Conservation (phyloP, 2,329 filamentous ascomycete genomes). For the Phymatotrichopsis omnivora region DNA sequence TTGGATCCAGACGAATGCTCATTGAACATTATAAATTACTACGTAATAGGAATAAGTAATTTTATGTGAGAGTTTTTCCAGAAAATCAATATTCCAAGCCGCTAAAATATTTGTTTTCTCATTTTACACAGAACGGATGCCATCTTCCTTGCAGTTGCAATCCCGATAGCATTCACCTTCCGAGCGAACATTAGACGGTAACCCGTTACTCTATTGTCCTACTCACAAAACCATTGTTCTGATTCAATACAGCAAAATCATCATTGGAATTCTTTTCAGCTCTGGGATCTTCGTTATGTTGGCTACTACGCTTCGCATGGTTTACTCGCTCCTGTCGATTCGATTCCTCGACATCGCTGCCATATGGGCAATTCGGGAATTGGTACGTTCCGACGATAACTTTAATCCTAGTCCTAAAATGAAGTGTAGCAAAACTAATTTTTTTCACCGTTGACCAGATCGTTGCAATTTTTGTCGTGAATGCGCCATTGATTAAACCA, state of each 20-base stretch:
- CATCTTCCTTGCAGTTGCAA: slow-evolving; percentile 9
- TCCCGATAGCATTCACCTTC: no score
- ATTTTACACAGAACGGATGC: no score
- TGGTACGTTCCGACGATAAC: no score
- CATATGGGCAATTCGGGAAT: no score
- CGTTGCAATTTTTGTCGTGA: slow-evolving; percentile 37
- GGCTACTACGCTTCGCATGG: slow-evolving; percentile 32
- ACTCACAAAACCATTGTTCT: background rate
- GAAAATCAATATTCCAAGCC: no score
- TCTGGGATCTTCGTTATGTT: slow-evolving; percentile 48
- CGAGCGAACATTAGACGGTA: no score
- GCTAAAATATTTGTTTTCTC: no score
- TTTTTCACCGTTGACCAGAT: no score
- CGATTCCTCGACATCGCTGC: background rate
- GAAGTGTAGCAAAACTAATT: no score
- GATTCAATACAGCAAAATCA: slow-evolving; percentile 37
- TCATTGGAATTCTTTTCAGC: slow-evolving; percentile 46
- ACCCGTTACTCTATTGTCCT: background rate
- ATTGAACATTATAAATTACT: no score
- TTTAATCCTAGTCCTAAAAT: no score
- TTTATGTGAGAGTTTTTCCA: background rate
- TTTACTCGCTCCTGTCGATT: slow-evolving; percentile 9
- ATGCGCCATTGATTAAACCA: slow-evolving; percentile 37
- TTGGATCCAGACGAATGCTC: no score
- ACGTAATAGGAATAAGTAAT: slow-evolving; percentile 41